Evolutionary conservation across 345 rosid species (phyloP).

Genomic region (Abelmoschus esculentus): DNA sequence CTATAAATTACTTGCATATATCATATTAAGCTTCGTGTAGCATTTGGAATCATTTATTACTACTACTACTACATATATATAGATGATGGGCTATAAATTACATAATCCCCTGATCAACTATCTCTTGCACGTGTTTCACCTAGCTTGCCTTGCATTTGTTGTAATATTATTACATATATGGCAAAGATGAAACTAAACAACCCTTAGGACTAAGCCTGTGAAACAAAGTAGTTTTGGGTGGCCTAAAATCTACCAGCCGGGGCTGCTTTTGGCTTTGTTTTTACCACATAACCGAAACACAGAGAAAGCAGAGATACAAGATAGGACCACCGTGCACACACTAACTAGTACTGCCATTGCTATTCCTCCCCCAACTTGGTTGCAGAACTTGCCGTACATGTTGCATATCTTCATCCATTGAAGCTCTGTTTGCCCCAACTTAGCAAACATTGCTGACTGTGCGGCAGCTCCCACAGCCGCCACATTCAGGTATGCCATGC

Average conservation of each 20-base stretch:
- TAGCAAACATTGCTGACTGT: constrained; percentile 63
- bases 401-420: constrained; percentile 86
- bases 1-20: too few relatives aligned
- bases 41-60: too few relatives aligned
- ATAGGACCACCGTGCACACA: constrained; percentile 45
- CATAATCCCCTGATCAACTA: not conserved
- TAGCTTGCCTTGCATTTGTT: not conserved
- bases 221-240: not conserved
- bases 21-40: too few relatives aligned
- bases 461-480: constrained; percentile 70
- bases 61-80: not conserved
- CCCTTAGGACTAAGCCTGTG: not conserved
- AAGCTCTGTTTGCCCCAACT: constrained; percentile 61
- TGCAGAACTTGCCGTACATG: constrained; percentile 77
- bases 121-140: not conserved
- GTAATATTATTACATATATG: not conserved
- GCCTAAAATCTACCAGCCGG: constrained; percentile 25
- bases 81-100: not conserved
- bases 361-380: constrained; percentile 58
- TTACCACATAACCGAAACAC: constrained; percentile 74
- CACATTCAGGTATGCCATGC: constrained; percentile 60
- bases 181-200: not conserved
- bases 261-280: constrained; percentile 20
- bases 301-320: constrained; percentile 68
- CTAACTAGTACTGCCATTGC: constrained; percentile 44